phyloP scores from a whole-genome alignment of 371 early-diverging fungal species.

The Saksenaea oblongispora region DNA sequence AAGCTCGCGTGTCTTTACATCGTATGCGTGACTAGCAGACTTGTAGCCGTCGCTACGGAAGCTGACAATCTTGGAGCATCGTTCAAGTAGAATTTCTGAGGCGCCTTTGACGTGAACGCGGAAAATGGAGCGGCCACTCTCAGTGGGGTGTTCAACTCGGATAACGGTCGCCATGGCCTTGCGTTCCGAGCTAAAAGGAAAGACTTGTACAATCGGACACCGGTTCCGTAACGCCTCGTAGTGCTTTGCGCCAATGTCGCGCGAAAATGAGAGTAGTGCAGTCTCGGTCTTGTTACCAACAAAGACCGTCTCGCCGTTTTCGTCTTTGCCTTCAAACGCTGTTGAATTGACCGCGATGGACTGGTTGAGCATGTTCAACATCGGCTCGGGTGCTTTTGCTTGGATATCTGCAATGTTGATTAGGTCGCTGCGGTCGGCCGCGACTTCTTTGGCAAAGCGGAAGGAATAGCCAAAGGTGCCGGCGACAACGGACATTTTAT shows the following conservation, averaged over 20 bases:
- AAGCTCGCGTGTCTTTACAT: conserved; percentile 52
- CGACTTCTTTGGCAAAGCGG: conserved; percentile 36
- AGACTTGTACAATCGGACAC: conserved; percentile 57
- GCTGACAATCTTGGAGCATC: conserved; percentile 37
- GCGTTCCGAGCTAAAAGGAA: conserved; percentile 80
- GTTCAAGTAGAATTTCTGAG: conserved; percentile 76
- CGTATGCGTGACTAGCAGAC: conserved; percentile 30
- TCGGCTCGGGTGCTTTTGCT: conserved; percentile 34
- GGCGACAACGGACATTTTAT: conserved; percentile 88
- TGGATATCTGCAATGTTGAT: conserved; percentile 29
- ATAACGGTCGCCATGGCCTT: conserved; percentile 87
- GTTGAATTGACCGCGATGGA: conserved; percentile 80
- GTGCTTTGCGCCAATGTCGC: conserved; percentile 45
- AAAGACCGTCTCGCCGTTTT: conserved; percentile 47
- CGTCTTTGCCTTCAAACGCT: conserved; percentile 72
- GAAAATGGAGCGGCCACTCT: conserved; percentile 36
- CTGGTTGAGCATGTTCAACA: conserved; percentile 51
- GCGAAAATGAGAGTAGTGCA: conserved; percentile 73
- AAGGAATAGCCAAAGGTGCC: conserved; percentile 61
- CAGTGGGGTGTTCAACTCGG: conserved; percentile 43
- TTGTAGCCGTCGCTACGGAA: conserved; percentile 27
- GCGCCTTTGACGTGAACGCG: conserved; percentile 86
- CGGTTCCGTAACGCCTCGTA: conserved; percentile 47
- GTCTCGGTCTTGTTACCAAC: conserved; percentile 89
- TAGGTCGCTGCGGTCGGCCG: conserved; percentile 32